Evolutionary conservation across 1,139 yeast species (phyloP).

Genomic region (Hyphopichia khmerensis): DNA sequence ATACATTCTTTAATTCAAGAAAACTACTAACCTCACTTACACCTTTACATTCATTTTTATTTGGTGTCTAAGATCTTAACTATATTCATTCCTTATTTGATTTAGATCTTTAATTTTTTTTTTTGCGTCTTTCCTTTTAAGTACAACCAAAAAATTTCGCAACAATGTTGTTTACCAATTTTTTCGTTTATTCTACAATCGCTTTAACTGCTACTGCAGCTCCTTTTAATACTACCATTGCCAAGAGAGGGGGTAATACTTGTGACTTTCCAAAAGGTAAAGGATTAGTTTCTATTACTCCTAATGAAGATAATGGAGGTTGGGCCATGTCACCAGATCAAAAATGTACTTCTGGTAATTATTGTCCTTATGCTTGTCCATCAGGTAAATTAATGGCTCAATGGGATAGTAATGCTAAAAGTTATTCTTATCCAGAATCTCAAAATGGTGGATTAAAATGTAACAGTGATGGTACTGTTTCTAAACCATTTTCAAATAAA

Average conservation of each 20-base stretch:
- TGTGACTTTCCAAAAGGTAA: conserved; percentile 67
- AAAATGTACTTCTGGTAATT: conserved; percentile 66
- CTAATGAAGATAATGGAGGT: conserved; percentile 61
- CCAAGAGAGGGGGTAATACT: conserved; percentile 32
- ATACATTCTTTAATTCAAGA: neutral
- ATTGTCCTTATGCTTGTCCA: conserved; percentile 88
- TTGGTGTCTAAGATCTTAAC: neutral
- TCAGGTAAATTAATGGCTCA: conserved; percentile 81
- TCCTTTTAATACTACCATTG: conserved; percentile 16
- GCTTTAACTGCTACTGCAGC: conserved; percentile 24
- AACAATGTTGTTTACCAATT: conserved; percentile 20
- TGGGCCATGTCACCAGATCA: conserved; percentile 89
- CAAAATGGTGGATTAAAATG: conserved; percentile 82
- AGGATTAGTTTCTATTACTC: conserved; percentile 69
- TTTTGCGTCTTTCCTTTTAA: too few species aligned
- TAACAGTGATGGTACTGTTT: conserved; percentile 63
- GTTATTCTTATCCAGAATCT: conserved; percentile 67
- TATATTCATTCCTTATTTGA: neutral
- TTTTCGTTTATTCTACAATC: conserved; percentile 14
- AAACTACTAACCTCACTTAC: neutral
- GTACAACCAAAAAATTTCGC: too few species aligned
- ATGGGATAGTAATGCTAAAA: conserved; percentile 64
- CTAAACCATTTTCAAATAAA: conserved; percentile 58
- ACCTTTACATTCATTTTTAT: neutral
- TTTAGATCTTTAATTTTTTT: too few species aligned